Conservation (phyloP, 1,284 basidiomycete genomes). For the Sporisorium scitamineum region DNA sequence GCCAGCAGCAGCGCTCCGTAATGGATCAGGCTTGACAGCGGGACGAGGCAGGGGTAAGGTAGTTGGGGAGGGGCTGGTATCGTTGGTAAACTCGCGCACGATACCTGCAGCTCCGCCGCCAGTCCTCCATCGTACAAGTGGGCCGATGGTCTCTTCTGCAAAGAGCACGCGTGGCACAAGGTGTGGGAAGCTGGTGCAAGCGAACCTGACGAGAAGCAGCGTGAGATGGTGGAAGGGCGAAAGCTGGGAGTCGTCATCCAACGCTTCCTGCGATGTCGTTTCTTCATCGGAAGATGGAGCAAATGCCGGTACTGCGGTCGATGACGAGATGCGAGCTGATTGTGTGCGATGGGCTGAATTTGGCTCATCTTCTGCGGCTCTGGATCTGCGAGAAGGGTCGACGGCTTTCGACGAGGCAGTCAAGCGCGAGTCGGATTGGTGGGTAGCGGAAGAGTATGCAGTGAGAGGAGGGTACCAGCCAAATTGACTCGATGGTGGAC, state of each 20-base stretch:
- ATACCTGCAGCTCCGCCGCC: slow-evolving; percentile 59
- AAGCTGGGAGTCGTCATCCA: slow-evolving; percentile 37
- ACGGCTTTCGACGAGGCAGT: not conserved
- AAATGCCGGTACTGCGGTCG: slow-evolving; percentile 5
- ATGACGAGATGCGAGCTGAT: slow-evolving; percentile 5
- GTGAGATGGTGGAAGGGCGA: slow-evolving; percentile 65
- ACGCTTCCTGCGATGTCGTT: slow-evolving; percentile 10
- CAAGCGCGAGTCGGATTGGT: slow-evolving; percentile 1
- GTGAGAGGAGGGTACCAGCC: slow-evolving; percentile 14
- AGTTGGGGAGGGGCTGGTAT: not conserved
- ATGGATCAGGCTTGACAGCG: slow-evolving; percentile 1
- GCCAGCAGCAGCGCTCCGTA: slow-evolving; percentile 2
- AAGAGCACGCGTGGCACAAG: slow-evolving; percentile 65
- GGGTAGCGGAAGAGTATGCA: not conserved
- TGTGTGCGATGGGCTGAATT: not conserved
- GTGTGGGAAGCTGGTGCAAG: slow-evolving; percentile 63
- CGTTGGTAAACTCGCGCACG: slow-evolving; percentile 51
- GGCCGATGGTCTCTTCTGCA: slow-evolving; percentile 66
- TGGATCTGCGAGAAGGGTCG: not conserved
- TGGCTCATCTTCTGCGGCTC: not conserved
- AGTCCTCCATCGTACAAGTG: slow-evolving; percentile 65
- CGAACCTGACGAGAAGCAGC: slow-evolving; percentile 60
- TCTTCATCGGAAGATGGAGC: slow-evolving; percentile 30
- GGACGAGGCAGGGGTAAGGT: not conserved
- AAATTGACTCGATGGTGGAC: slow-evolving; percentile 23